Conservation (phyloP, 2,329 filamentous ascomycete species). For the Alternaria panax region DNA sequence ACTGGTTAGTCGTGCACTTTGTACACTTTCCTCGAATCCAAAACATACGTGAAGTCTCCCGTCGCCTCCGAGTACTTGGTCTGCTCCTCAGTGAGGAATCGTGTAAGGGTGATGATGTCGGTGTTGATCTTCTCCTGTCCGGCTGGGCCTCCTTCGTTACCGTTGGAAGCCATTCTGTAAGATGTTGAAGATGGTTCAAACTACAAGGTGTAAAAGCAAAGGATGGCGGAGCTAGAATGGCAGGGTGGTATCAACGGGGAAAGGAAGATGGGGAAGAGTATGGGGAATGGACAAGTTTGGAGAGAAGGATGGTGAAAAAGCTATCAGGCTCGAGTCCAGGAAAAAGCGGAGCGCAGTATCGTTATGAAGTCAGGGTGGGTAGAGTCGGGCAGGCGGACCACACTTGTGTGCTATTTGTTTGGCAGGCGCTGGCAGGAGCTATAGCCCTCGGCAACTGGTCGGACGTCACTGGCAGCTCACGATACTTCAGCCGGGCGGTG, state of each 20-base stretch:
- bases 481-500: constrained; percentile 20
- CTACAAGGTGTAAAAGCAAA: neutral
- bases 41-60: constrained; percentile 92
- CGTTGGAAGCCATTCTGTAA: constrained; percentile 51
- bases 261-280: constrained; percentile 8
- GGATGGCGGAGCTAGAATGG: neutral
- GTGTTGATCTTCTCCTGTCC: constrained; percentile 86
- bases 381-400: constrained; percentile 49
- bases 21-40: neutral
- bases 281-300: constrained; percentile 12
- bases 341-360: constrained; percentile 26
- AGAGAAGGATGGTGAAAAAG: constrained; percentile 13
- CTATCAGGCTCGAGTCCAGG: constrained; percentile 16
- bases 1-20: neutral
- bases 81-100: constrained; percentile 97
- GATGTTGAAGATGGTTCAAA: neutral
- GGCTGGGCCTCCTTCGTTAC: constrained; percentile 59
- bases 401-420: constrained; percentile 42
- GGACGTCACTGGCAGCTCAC: constrained; percentile 38
- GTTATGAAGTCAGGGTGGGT: constrained; percentile 47
- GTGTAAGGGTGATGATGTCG: constrained; percentile 92
- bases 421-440: constrained; percentile 25
- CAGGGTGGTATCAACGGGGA: constrained; percentile 1
- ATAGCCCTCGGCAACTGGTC: constrained; percentile 42
- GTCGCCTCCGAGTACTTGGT: constrained; percentile 91